Conservation (phyloP, 805 yeast genomes). For the Schwanniomyces pseudopolymorphus region DNA sequence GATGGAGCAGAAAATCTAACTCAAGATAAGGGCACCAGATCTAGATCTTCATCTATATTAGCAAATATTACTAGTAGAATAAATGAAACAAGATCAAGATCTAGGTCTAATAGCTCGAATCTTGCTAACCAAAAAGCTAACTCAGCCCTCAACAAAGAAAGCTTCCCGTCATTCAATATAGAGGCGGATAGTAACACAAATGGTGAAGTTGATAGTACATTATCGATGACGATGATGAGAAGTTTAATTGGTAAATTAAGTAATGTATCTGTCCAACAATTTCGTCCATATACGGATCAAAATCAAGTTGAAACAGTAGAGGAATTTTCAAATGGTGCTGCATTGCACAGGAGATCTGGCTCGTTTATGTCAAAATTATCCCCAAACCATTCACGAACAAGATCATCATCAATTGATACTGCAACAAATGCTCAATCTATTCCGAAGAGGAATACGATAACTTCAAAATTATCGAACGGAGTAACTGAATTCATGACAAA, state of each 20-base stretch:
- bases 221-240: conserved; percentile 30
- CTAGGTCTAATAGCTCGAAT: conserved; percentile 34
- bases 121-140: conserved; percentile 17
- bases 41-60: conserved; percentile 39
- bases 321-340: neutral
- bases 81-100: conserved; percentile 32
- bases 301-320: conserved; percentile 2
- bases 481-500: conserved; percentile 44
- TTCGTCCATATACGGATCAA: conserved; percentile 14
- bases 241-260: conserved; percentile 37
- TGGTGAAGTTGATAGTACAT: conserved; percentile 14
- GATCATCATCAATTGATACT: conserved; percentile 37
- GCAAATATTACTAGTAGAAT: conserved; percentile 32
- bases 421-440: conserved; percentile 7
- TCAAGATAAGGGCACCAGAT: conserved; percentile 14
- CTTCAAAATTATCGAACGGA: conserved; percentile 41
- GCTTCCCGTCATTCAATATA: conserved; percentile 23
- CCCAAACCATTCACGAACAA: conserved; percentile 37
- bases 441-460: conserved; percentile 30
- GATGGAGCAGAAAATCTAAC: conserved; percentile 13
- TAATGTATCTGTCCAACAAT: conserved; percentile 26
- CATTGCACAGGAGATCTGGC: conserved; percentile 10
- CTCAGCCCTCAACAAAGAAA: conserved; percentile 18
- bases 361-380: conserved; percentile 31
- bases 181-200: conserved; percentile 7